Conservation (phyloP, 345 rosid genomes). For the Brassica juncea region DNA sequence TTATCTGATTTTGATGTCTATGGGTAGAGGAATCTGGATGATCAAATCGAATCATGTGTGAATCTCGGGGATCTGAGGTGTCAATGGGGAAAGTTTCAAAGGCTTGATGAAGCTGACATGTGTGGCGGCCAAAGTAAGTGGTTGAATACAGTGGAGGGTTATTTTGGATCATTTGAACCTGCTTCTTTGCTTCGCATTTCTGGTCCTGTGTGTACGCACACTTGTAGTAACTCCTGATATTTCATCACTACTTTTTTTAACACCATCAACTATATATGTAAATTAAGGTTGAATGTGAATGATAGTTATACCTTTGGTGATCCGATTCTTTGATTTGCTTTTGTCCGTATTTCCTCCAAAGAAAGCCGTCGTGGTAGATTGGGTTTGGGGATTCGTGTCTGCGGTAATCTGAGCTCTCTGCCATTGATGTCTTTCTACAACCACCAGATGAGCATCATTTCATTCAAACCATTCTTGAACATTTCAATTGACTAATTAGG, state of each 20-base stretch:
- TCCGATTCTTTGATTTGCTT: slow-evolving; percentile 48
- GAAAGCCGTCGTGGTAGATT: slow-evolving; percentile 50
- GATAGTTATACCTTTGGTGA: slow-evolving; percentile 45
- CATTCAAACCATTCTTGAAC: not conserved
- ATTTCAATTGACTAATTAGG: not conserved
- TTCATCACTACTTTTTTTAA: not conserved
- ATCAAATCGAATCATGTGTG: slow-evolving; percentile 40
- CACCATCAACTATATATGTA: not conserved
- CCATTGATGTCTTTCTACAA: slow-evolving; percentile 33
- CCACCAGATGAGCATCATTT: slow-evolving; percentile 15
- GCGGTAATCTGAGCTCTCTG: slow-evolving; percentile 37
- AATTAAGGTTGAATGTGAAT: not conserved
- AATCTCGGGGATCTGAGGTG: slow-evolving; percentile 22
- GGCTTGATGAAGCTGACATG: slow-evolving; percentile 42
- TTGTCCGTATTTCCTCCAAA: slow-evolving; percentile 68
- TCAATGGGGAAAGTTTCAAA: slow-evolving; percentile 22
- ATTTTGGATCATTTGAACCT: slow-evolving; percentile 46
- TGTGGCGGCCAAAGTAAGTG: slow-evolving; percentile 53
- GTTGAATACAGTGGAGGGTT: slow-evolving; percentile 47
- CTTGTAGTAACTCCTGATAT: slow-evolving; percentile 52
- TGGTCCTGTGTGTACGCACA: slow-evolving; percentile 57
- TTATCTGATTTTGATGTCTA: slow-evolving; percentile 1
- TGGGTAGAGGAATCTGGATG: slow-evolving; percentile 11
- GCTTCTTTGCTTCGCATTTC: slow-evolving; percentile 57
- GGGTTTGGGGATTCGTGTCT: slow-evolving; percentile 35